A percentile compares a stretch with the other conserved stretches of the same genome.
phyloP scores from a whole-genome alignment of 352 stramenopile species.

The Phytophthora crassamura region DNA sequence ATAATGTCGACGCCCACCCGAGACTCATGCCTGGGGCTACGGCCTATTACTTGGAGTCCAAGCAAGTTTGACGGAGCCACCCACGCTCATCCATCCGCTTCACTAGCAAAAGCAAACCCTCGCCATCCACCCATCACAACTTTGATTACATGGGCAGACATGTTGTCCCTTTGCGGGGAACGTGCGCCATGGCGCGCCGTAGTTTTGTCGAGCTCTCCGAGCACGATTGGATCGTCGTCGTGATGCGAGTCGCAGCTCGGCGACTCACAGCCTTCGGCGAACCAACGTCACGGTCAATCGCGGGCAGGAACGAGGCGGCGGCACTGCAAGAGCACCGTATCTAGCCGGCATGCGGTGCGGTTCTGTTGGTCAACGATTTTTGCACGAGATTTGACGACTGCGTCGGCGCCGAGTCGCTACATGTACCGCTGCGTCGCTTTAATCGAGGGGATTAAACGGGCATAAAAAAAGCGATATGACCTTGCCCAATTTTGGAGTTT shows the following conservation, averaged over 20 bases:
- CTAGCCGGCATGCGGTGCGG: not conserved
- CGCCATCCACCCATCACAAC: not conserved
- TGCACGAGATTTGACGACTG: slow-evolving; percentile 18
- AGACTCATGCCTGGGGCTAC: no score
- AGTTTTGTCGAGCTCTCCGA: slow-evolving; percentile 5
- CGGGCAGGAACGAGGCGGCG: slow-evolving; percentile 18
- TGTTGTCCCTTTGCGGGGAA: slow-evolving; percentile 10
- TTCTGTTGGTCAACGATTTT: slow-evolving; percentile 17
- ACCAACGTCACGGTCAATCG: slow-evolving; percentile 16
- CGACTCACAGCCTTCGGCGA: slow-evolving; percentile 19
- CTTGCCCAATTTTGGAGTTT: no score
- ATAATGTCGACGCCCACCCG: no score
- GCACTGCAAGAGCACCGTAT: not conserved
- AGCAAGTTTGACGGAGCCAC: no score
- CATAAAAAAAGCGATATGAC: no score
- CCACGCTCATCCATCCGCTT: not conserved
- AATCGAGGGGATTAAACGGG: no score
- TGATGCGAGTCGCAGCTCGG: slow-evolving; percentile 17
- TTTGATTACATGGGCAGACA: not conserved
- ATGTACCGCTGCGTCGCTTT: no score
- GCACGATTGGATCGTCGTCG: not conserved
- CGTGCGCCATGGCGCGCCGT: not conserved
- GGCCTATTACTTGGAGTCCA: no score
- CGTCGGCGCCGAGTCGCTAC: no score
- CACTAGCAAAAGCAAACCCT: not conserved